Conservation (phyloP, 306 rosid species). For the Medicago arabica region DNA sequence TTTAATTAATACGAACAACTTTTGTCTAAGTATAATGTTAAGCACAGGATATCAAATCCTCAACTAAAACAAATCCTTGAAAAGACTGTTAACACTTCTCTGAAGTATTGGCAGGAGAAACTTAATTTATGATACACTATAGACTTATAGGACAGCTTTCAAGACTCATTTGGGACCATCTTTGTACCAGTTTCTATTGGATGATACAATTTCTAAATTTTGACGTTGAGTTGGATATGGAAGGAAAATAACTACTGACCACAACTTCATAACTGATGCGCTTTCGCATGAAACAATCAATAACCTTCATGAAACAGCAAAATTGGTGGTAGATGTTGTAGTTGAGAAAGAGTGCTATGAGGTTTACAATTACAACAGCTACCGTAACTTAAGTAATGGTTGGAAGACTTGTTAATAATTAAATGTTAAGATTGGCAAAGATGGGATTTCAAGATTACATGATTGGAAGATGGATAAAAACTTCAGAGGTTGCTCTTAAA, state of each 20-base stretch:
- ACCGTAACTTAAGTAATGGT: conserved; percentile 67
- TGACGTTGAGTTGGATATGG: not conserved
- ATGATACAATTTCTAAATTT: too few species aligned
- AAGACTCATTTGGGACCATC: too few species aligned
- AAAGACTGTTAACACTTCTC: too few species aligned
- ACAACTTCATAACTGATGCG: conserved; percentile 62
- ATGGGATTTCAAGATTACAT: conserved; percentile 38
- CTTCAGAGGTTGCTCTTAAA: conserved; percentile 55
- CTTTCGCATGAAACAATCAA: conserved; percentile 51
- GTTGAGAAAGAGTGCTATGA: conserved; percentile 50
- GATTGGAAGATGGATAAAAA: conserved; percentile 74
- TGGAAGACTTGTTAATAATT: conserved; percentile 58
- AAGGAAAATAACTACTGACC: conserved; percentile 30
- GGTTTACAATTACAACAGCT: conserved; percentile 41
- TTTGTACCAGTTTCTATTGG: too few species aligned
- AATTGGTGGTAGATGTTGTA: conserved; percentile 50
- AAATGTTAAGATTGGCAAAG: not conserved
- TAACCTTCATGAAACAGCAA: conserved; percentile 66
- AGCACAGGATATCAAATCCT: too few species aligned
- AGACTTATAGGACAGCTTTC: too few species aligned
- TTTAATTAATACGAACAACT: too few species aligned
- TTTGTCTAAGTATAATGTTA: too few species aligned
- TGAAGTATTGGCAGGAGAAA: too few species aligned
- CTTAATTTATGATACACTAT: too few species aligned
- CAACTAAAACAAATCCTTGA: too few species aligned